Base-by-base conservation (phyloP, 441 rosid genomes). In the Erodium moschatum region DNA sequence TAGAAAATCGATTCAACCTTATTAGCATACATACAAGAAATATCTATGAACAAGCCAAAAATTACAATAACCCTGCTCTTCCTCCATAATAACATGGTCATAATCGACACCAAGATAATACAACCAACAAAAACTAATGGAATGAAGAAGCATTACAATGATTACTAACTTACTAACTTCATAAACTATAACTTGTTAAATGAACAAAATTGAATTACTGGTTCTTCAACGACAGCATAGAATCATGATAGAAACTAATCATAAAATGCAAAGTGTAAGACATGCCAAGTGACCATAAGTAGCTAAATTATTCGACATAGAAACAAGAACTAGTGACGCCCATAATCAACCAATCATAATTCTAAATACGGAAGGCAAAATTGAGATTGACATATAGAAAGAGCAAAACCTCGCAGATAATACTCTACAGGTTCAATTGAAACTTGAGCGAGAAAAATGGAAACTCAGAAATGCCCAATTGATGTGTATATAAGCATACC, bases 401-500 rank as follows among this genome's bases (percentile, higher is more conserved):
- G 56, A 16, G 5, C 24, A 18, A 54, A 54, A 16, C 9, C 61
- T 54, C 20, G 61, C 24, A 54, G 9, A 54, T 54, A 16, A 54
- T 54, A 16, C 61, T 18, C 24, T 15, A 54, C 21, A 54, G 61
- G 21, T 21, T 27, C 19, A 18, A 20, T 44, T 63, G 46, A 69
- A 46, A 60, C 64, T 1, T 46, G 21, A 48, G 0, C 20, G 61
- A 8, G n/a, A 69, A 50, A 72, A 67, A 29, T 8, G 33, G 33
- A 67, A 65, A 18, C 67, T 74, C 38, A 76, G 70, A 44, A 71
- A 31, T 18, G 61, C 21, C 61, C 61, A 18, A 54, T 54, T 54
- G 21, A 18, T 18, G 61, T 8, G 20, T 16, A 18, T 16, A 0
- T 54, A 54, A 54, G 61, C 78, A 18, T 71, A 92, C 98, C 98